Evolutionary conservation across 495 filamentous ascomycete species (phyloP).

Genomic region (Aeminium ludgeri): DNA sequence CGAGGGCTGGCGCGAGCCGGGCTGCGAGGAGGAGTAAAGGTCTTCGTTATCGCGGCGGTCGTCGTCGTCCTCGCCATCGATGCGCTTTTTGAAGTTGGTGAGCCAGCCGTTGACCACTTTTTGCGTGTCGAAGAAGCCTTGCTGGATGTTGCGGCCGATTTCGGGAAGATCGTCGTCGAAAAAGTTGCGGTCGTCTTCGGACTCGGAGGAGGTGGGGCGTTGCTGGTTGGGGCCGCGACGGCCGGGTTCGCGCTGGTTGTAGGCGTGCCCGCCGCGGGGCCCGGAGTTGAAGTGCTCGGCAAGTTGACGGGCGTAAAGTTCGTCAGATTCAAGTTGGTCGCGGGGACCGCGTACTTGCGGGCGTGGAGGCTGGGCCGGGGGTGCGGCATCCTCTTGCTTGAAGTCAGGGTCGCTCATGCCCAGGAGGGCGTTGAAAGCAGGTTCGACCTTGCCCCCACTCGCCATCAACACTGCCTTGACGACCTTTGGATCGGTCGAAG

Average conservation of each 20-base stretch:
- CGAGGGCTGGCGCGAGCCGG: conserved; percentile 1
- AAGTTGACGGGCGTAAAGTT: conserved; percentile 83
- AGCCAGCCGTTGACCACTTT: conserved; percentile 87
- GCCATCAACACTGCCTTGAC: conserved; percentile 77
- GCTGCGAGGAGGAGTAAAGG: conserved; percentile 12
- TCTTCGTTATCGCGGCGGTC: conserved; percentile 38
- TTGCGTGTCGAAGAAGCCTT: conserved; percentile 91
- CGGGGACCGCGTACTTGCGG: conserved; percentile 30
- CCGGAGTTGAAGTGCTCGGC: conserved; percentile 70
- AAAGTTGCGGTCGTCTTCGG: conserved; percentile 54
- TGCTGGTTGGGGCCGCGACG: conserved; percentile 18
- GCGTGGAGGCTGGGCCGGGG: conserved; percentile 27
- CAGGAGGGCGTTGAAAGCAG: conserved; percentile 88
- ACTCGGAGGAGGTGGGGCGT: conserved; percentile 30
- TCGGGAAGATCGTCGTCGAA: conserved; percentile 92
- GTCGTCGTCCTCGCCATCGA: conserved; percentile 66
- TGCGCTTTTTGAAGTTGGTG: conserved; percentile 68
- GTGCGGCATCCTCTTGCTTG: conserved; percentile 27
- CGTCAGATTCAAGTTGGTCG: conserved; percentile 73
- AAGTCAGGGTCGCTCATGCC: conserved; percentile 81
- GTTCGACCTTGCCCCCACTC: conserved; percentile 75
- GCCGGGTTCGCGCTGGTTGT: conserved; percentile 33
- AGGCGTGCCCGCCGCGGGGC: conserved; percentile 17
- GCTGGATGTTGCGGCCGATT: conserved; percentile 81
- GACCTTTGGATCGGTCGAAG: conserved; percentile 59